Evolutionary conservation across 2,329 filamentous ascomycete genomes (phyloP).

Genomic region (Fusarium sp.): DNA sequence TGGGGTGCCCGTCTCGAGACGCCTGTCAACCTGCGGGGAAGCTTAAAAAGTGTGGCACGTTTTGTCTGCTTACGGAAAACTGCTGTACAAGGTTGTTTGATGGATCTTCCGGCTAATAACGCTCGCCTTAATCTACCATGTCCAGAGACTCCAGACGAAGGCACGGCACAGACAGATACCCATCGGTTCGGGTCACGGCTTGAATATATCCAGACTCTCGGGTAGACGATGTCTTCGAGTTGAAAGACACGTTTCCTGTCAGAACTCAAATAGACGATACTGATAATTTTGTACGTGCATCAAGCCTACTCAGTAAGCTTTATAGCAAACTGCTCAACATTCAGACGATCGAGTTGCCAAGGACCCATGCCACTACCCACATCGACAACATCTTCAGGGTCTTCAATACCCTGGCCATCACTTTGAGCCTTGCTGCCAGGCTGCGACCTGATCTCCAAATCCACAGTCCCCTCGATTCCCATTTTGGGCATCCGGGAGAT

Average conservation of each 20-base stretch:
- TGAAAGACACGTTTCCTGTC: not conserved
- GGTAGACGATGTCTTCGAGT: not conserved
- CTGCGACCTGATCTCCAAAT: conserved; percentile 4
- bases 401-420: conserved; percentile 14
- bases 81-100: conserved; percentile 22
- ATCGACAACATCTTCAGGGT: conserved; percentile 17
- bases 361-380: not conserved
- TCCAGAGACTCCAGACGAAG: not conserved
- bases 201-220: not conserved
- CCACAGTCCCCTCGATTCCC: not conserved
- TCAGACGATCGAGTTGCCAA: not conserved
- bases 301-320: not conserved
- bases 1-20: conserved; percentile 20
- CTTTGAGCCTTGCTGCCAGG: conserved; percentile 4
- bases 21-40: conserved; percentile 41
- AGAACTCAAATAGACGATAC: not conserved
- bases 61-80: conserved; percentile 20
- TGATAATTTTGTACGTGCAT: not conserved
- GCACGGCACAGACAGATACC: not conserved
- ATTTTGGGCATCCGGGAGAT: conserved; percentile 10
- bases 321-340: not conserved
- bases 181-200: not conserved
- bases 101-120: conserved; percentile 32
- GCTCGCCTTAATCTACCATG: conserved; percentile 3
- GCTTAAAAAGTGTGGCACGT: conserved; percentile 37